Conservation (phyloP, 2,329 filamentous ascomycete genomes). For the Dothiorella sarmentorum region DNA sequence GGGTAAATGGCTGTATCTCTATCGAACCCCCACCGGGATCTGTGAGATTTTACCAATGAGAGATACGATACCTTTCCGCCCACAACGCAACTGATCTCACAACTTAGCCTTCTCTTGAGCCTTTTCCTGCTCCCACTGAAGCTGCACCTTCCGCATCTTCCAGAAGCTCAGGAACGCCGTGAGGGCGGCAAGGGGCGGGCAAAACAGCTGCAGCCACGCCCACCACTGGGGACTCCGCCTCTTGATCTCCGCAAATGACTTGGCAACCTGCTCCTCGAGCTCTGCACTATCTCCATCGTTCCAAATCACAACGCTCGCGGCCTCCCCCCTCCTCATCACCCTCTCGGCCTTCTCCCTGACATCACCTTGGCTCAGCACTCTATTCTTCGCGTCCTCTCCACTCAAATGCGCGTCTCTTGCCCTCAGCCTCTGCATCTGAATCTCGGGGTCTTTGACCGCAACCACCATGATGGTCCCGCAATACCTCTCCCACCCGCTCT, state of each 20-base stretch:
- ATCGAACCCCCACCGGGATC: not conserved
- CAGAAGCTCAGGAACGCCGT: conserved; percentile 70
- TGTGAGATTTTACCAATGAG: not conserved
- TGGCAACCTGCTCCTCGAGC: conserved; percentile 63
- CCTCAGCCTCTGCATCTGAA: conserved; percentile 78
- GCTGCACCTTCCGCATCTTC: conserved; percentile 67
- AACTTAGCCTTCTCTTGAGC: conserved; percentile 56
- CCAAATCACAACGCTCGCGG: conserved; percentile 77
- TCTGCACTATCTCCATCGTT: conserved; percentile 77
- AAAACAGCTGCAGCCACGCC: conserved; percentile 66
- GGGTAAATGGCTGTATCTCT: conserved; percentile 1
- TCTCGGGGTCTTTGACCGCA: conserved; percentile 70
- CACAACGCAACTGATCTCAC: conserved; percentile 29
- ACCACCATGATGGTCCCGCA: conserved; percentile 87
- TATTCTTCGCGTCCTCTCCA: conserved; percentile 80
- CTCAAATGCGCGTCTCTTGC: conserved; percentile 74
- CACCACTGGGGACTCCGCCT: conserved; percentile 73
- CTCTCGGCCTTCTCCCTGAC: conserved; percentile 77
- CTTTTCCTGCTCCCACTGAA: conserved; percentile 62
- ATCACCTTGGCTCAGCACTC: conserved; percentile 82
- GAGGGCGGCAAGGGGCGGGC: conserved; percentile 69
- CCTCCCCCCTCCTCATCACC: conserved; percentile 61
- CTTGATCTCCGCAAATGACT: conserved; percentile 62
- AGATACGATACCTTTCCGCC: not conserved
- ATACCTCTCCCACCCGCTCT: conserved; percentile 78